Percentiles rank a stretch among this genome's conserved stretches.
Conservation (phyloP, 2,329 filamentous ascomycete species). For the Botryotinia convoluta region DNA sequence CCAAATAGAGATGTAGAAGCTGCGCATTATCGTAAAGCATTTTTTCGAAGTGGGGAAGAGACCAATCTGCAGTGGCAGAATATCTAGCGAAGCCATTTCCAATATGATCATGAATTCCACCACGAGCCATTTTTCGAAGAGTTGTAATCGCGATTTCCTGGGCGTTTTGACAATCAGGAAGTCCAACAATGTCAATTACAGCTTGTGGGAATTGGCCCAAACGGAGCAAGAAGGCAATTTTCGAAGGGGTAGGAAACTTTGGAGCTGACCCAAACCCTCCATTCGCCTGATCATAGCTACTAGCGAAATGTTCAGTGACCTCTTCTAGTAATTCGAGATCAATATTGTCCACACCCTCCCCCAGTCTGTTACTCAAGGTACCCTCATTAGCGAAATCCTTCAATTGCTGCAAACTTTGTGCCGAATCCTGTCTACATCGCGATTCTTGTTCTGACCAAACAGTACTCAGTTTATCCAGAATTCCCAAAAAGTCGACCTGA, state of each 20-base stretch:
- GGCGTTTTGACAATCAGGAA: conserved; percentile 70
- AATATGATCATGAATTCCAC: conserved; percentile 71
- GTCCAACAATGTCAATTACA: conserved; percentile 84
- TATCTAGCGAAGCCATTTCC: conserved; percentile 80
- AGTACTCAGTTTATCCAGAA: conserved; percentile 72
- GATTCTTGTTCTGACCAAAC: conserved; percentile 81
- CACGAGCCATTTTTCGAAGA: conserved; percentile 71
- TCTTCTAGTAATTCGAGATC: conserved; percentile 92
- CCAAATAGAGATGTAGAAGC: conserved; percentile 77
- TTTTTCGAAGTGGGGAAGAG: conserved; percentile 94
- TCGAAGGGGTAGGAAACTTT: conserved; percentile 87
- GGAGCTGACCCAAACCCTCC: conserved; percentile 79
- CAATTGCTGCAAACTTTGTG: conserved; percentile 76
- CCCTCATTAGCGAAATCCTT: conserved; percentile 88
- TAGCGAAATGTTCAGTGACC: conserved; percentile 75
- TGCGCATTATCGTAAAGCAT: conserved; percentile 93
- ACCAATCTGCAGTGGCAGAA: conserved; percentile 89
- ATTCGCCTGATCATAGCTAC: conserved; percentile 73
- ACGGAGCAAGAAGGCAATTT: conserved; percentile 77
- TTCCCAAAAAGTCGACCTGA: conserved; percentile 76
- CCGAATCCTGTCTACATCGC: conserved; percentile 79
- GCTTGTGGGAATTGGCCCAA: conserved; percentile 68
- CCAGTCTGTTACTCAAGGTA: conserved; percentile 51
- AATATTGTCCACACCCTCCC: conserved; percentile 61
- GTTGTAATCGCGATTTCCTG: conserved; percentile 79